A percentile compares a stretch with the other conserved stretches of the same genome.
phyloP scores from a whole-genome alignment of 2,329 filamentous ascomycete genomes.

The Penicillium hesseltinei region DNA sequence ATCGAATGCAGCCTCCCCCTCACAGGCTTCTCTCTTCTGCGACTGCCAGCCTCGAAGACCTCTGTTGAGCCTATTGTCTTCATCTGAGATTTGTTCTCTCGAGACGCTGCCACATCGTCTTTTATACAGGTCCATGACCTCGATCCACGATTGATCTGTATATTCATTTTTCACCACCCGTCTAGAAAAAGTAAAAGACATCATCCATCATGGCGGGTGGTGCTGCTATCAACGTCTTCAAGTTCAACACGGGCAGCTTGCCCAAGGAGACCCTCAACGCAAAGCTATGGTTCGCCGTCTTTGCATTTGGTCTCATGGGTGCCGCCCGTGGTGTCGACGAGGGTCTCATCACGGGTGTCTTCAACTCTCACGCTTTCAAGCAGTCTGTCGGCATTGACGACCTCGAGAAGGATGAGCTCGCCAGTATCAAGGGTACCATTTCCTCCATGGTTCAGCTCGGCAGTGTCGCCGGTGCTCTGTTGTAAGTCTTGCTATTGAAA shows the following conservation, averaged over 20 bases:
- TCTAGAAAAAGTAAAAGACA: background rate
- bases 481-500: background rate
- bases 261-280: conserved; percentile 69
- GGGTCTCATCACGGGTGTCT: conserved; percentile 67
- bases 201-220: conserved; percentile 37
- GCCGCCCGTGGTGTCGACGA: conserved; percentile 72
- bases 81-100: background rate
- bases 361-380: conserved; percentile 61
- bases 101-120: background rate
- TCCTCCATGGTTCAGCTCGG: conserved; percentile 75
- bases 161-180: background rate
- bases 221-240: conserved; percentile 29
- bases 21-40: background rate
- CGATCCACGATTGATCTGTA: conserved; percentile 8
- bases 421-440: conserved; percentile 68
- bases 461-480: conserved; percentile 60
- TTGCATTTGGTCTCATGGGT: conserved; percentile 68
- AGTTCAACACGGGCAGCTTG: conserved; percentile 59
- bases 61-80: background rate
- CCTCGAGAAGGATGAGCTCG: conserved; percentile 24
- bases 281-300: conserved; percentile 69
- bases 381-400: conserved; percentile 41
- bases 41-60: background rate
- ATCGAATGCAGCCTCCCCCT: background rate
- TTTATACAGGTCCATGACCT: background rate